phyloP scores from a whole-genome alignment of 2,329 filamentous ascomycete genomes.

The Intubia oerlemansii region DNA sequence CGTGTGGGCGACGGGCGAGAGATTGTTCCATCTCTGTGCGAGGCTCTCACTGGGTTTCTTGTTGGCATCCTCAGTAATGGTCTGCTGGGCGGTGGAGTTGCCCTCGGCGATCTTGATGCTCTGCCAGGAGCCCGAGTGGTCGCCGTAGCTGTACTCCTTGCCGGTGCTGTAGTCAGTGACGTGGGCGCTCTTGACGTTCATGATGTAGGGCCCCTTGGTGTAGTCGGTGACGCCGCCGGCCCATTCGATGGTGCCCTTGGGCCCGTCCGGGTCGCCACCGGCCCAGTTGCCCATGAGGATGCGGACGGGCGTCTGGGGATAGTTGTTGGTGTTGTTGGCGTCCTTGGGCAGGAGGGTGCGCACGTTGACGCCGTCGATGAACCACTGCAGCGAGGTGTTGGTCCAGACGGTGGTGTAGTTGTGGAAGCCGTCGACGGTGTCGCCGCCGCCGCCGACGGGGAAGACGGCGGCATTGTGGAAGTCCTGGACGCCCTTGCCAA shows the following conservation, averaged over 20 bases:
- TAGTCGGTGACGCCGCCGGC: constrained; percentile 36
- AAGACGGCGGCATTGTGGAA: constrained; percentile 38
- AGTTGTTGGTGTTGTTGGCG: constrained; percentile 39
- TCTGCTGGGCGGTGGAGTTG: constrained; percentile 32
- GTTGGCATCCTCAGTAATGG: constrained; percentile 15
- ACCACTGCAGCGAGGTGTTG: constrained; percentile 41
- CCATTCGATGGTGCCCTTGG: constrained; percentile 31
- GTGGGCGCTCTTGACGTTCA: constrained; percentile 31
- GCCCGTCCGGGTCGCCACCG: constrained; percentile 32
- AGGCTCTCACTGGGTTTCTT: constrained; percentile 19
- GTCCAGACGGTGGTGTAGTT: constrained; percentile 65
- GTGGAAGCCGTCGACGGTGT: constrained; percentile 40
- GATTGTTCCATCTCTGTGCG: constrained; percentile 29
- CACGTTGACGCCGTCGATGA: constrained; percentile 44
- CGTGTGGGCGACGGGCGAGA: constrained; percentile 26
- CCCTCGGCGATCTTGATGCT: constrained; percentile 15
- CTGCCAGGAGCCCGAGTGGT: constrained; percentile 5
- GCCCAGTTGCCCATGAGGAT: constrained; percentile 47
- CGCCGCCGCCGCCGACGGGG: constrained; percentile 25
- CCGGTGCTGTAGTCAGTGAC: constrained; percentile 17
- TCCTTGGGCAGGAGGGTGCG: constrained; percentile 41
- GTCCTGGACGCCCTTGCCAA: constrained; percentile 41
- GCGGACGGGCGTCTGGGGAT: constrained; percentile 59
- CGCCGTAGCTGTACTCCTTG: constrained; percentile 9
- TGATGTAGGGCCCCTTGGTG: constrained; percentile 33